phyloP scores from a whole-genome alignment of 2,329 filamentous ascomycete species.

The Dichotomopilus funicola region DNA sequence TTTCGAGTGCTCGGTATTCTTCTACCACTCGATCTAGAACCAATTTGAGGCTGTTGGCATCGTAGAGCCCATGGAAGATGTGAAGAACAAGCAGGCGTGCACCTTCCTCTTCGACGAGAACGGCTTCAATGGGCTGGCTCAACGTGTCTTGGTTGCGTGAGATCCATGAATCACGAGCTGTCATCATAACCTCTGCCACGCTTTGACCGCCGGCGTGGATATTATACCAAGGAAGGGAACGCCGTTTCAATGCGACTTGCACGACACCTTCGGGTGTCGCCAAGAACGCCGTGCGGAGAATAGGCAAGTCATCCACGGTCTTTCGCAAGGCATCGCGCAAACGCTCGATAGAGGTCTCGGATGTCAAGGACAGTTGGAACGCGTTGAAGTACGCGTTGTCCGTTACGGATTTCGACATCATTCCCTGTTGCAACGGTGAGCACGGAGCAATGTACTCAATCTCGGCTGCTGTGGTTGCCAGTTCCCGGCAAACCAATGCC shows the following conservation, averaged over 20 bases:
- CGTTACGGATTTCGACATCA: slow-evolving; percentile 58
- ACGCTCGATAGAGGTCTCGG: slow-evolving; percentile 35
- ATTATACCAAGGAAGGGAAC: slow-evolving; percentile 39
- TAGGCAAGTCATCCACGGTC: slow-evolving; percentile 47
- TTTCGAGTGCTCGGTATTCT: slow-evolving; percentile 38
- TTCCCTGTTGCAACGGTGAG: slow-evolving; percentile 79
- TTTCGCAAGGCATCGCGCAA: slow-evolving; percentile 53
- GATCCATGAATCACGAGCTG: slow-evolving; percentile 45
- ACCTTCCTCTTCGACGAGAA: slow-evolving; percentile 30
- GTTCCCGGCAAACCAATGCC: slow-evolving; percentile 41
- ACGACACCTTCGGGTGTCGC: slow-evolving; percentile 68
- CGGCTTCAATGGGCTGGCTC: slow-evolving; percentile 45
- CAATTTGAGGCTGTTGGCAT: slow-evolving; percentile 69
- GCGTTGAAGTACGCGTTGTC: slow-evolving; percentile 67
- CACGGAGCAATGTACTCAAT: slow-evolving; percentile 76
- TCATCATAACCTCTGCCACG: slow-evolving; percentile 6
- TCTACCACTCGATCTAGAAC: slow-evolving; percentile 54
- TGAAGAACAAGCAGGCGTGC: slow-evolving; percentile 49
- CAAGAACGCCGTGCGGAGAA: slow-evolving; percentile 68
- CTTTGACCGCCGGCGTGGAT: slow-evolving; percentile 29
- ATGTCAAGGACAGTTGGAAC: slow-evolving; percentile 55
- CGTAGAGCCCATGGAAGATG: slow-evolving; percentile 83
- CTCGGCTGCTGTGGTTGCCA: slow-evolving; percentile 44
- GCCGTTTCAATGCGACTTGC: slow-evolving; percentile 57
- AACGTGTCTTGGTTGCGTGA: slow-evolving; percentile 43